Base-by-base conservation (phyloP, 345 rosid species). In the Balakata baccata region DNA sequence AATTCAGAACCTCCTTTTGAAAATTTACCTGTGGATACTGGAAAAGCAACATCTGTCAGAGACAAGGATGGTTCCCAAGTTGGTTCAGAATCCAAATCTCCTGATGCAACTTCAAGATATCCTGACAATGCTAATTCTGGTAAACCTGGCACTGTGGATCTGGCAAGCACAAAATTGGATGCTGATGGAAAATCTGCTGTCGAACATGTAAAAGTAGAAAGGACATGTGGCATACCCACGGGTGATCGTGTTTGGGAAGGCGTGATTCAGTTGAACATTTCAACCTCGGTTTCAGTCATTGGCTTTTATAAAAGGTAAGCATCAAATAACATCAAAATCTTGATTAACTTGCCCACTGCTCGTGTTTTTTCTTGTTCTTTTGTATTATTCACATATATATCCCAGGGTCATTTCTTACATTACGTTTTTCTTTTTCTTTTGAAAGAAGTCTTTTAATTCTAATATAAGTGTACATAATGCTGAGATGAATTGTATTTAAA, bases 1-100 rank as follows among this genome's bases (percentile, higher is more conserved):
- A 84, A 90, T 82, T 78, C 97, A 3, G 99, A 92, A 78, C 97
- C 97, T 20, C 97, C 97, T 11, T 95, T 90, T 83, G 91, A 86
- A 78, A 83, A 81, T 70, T 83, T 89, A 17, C 88, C 86, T 5
- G 75, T 47, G 41, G 89, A 84, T 77, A 79, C 75, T 74, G 88
- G 71, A 23, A 79, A 73, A 74, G 75, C 85, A 51, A 64, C 72
- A 10, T 72, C 79, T 38, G 18, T 37, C 57, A 70, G 85, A 49
- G 78, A 83, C 49, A 87, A 85, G 79, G 87, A 83, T 74, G 85
- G 76, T 75, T 64, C 79, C 53, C 83, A 76, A 62, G 75, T 47
- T 70, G 77, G 46, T 37, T 69, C 79, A 14, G 78, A 74, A 51
- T 66, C 82, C 7, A 81, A 83, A 73, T 88, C 88, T 68, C 76